Base-by-base conservation (phyloP, 169 alveolate species). In the Eimeria praecox region DNA sequence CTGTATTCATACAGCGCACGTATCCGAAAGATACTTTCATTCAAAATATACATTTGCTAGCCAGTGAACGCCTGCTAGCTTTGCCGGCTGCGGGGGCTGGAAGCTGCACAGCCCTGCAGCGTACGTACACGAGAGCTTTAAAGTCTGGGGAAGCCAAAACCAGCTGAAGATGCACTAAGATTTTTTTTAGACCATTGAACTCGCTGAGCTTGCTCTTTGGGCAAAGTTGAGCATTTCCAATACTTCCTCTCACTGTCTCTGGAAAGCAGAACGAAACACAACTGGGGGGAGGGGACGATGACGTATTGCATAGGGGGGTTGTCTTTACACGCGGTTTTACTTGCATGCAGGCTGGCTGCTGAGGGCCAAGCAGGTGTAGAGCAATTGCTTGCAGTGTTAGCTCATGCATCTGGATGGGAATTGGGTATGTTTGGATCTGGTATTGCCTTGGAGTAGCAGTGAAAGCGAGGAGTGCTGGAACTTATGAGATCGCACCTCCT, bases 91-190 rank as follows among this genome's bases (percentile, higher is more conserved):
- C 62, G 42, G 35, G 35, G 35, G 40, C 40, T 42, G 86, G 49
- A 30, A 33, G 62, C 62, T 27, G 35, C 20, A 75, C 38, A 10
- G 85, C 12, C 62, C 86, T 75, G 86, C 38, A 38, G 62, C 42
- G 86, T 75, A 75, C 56, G 62, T 75, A 42, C 86, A 75, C 86
- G 40, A 42, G 85, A 30, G 12, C 35, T 18, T 73, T 35, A 35
- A 20, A 30, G 44, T 1, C 42, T 4, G 9, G 78, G 4, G 46
- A 66, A 33, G 78, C 18, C 33, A 18, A 5, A 56, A 5, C 66
- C 46, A 66, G 78, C 78, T 9, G 0, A 66, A 66, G 78, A 5
- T 69, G 78, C 42, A 69, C 30, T 69, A 42, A 30, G 27, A 69
- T 30, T 69, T 69, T 69, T 69, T 69, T 69, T 69, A 33, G 46